Base-by-base conservation (phyloP, 352 stramenopile species). In the Phytophthora pseudosyringae region DNA sequence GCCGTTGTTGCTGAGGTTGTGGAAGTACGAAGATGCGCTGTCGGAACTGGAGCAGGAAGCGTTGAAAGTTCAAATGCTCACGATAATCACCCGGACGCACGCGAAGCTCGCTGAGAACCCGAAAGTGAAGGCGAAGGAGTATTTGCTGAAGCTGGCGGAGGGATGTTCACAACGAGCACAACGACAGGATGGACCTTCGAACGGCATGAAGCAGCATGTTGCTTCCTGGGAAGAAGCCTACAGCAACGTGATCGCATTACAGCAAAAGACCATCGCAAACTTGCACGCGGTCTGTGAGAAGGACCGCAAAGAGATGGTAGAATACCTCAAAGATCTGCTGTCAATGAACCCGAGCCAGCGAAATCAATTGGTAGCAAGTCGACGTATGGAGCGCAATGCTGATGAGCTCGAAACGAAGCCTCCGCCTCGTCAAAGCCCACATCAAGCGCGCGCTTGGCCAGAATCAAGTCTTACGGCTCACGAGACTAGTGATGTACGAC, bases 191-290 rank as follows among this genome's bases (percentile, higher is more conserved):
- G 56, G 49, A 1, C 7, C 57, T 6, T 58, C 68, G 5, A 58
- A 41, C 2, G 81, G 83, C 15, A 64, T 81, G 2, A 74, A 69
- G 1, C 69, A 75, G 2, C 54, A 74, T 7, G 79, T 68, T 50
- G 41, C 52, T 18, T 68, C 64, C 13, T 96, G 86, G 88, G 73
- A 91, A 64, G 80, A 93, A 70, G 88, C 84, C 1, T 94, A 90
- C n/a, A 70, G 44, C 1, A 88, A 78, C n/a, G 80, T 95, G 0
- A 76, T 93, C 15, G 67, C 80, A 25, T 53, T 94, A 3, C 88
- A 96, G 60, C 88, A 94, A 38, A 83, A 94, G 41, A 90, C 82
- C 0, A 85, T 94, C 29, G 79, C 72, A 6, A 83, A 76, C 21
- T 65, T 93, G 4, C 71, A 77, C 4, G 71, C 76, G 4, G 26